Evolutionary conservation across 805 yeast genomes (phyloP).

Genomic region (Zygotorulaspora florentina): DNA sequence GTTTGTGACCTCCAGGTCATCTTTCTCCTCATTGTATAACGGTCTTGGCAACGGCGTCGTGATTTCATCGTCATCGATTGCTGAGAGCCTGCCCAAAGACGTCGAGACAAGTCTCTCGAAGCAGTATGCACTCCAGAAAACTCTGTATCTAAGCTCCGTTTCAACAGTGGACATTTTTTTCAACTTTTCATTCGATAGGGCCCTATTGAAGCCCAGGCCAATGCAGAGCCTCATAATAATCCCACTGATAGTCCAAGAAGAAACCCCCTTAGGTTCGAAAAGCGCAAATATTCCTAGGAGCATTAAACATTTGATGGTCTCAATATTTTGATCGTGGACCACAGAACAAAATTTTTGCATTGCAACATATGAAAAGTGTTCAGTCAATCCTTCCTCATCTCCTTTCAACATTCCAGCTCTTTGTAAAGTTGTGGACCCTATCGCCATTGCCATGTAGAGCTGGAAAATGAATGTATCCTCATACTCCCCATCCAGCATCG

Average conservation of each 20-base stretch:
- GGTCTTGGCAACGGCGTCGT: slow-evolving; percentile 42
- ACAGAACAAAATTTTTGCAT: slow-evolving; percentile 39
- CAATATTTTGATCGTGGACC: slow-evolving; percentile 39
- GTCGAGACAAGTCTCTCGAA: slow-evolving; percentile 47
- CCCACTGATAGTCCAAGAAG: slow-evolving; percentile 52
- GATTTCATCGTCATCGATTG: slow-evolving; percentile 48
- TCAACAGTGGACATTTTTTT: slow-evolving; percentile 34
- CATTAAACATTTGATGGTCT: slow-evolving; percentile 41
- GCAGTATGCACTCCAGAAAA: slow-evolving; percentile 48
- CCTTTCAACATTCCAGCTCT: slow-evolving; percentile 37
- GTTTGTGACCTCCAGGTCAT: slow-evolving; percentile 39
- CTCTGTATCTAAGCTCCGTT: slow-evolving; percentile 42
- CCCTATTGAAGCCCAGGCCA: slow-evolving; percentile 45
- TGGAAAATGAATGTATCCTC: slow-evolving; percentile 39
- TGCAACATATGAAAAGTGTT: slow-evolving; percentile 40
- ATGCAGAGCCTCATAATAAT: slow-evolving; percentile 42
- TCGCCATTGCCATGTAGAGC: slow-evolving; percentile 49
- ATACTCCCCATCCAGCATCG: slow-evolving; percentile 26
- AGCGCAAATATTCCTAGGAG: slow-evolving; percentile 48
- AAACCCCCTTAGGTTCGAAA: slow-evolving; percentile 46
- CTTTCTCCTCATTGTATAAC: slow-evolving; percentile 39
- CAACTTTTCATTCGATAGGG: slow-evolving; percentile 28
- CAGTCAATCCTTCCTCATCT: slow-evolving; percentile 38
- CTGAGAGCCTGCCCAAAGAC: slow-evolving; percentile 47
- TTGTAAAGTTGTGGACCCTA: slow-evolving; percentile 50